Percentiles rank a stretch among this genome's conserved stretches.
Conservation (phyloP, 768 basidiomycete genomes). For the Trametes sanguinea region DNA sequence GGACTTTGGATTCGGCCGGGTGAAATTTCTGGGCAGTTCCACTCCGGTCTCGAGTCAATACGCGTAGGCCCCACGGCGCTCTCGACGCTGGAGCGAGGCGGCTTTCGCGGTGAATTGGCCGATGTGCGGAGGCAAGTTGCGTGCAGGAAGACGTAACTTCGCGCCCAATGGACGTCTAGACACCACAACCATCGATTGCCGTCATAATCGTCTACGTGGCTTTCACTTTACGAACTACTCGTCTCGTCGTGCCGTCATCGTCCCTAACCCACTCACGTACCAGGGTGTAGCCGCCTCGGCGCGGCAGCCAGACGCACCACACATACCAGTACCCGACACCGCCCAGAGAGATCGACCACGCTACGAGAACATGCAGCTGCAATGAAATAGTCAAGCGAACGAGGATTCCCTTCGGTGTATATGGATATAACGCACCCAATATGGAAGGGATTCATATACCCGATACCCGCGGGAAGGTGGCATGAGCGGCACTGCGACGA, state of each 20-base stretch:
- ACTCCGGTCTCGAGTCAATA: not conserved
- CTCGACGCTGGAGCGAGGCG: no score
- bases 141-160: not conserved
- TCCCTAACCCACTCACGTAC: slow-evolving; percentile 30
- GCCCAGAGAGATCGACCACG: slow-evolving; percentile 26
- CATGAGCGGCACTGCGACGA: slow-evolving; percentile 61
- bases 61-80: not conserved
- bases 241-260: slow-evolving; percentile 58
- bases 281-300: slow-evolving; percentile 31
- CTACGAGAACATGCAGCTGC: slow-evolving; percentile 36
- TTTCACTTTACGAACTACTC: slow-evolving; percentile 47
- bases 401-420: not conserved
- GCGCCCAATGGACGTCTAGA: not conserved
- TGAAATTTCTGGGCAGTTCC: not conserved
- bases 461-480: slow-evolving; percentile 55
- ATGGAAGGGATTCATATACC: slow-evolving; percentile 62
- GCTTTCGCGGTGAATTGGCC: no score
- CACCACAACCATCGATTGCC: not conserved
- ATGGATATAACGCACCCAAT: slow-evolving; percentile 51
- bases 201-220: not conserved
- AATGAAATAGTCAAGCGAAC: not conserved
- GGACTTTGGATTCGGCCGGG: slow-evolving; percentile 12
- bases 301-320: slow-evolving; percentile 32
- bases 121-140: not conserved
- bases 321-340: slow-evolving; percentile 38